These are phyloP conservation scores for Pseudonectria foliicola DNA, from an alignment of 2,329 filamentous ascomycete genomes.

Conservation along the genomic window DNA sequence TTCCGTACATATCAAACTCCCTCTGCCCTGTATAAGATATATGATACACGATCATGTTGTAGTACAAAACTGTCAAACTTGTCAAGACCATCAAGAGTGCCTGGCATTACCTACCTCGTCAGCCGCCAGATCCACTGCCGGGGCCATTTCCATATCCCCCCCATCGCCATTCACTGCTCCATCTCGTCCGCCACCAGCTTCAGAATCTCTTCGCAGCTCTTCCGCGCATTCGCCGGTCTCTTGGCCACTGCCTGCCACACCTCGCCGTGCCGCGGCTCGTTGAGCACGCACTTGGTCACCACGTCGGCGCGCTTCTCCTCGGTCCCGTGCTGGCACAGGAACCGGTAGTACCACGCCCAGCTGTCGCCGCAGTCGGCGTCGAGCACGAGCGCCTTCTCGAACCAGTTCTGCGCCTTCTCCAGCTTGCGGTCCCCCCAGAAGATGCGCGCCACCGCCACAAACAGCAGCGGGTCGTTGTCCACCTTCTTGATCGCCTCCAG, in stretches of 20 bases:
- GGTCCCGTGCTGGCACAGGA: conserved; percentile 84
- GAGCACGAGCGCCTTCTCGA: conserved; percentile 86
- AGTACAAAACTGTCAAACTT: no score
- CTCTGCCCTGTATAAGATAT: no score
- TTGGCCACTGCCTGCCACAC: conserved; percentile 83
- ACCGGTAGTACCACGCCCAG: conserved; percentile 98
- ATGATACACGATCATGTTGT: no score
- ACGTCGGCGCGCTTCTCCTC: conserved; percentile 88
- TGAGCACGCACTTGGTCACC: conserved; percentile 68
- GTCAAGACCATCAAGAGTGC: no score
- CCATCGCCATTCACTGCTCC: conserved; percentile 21
- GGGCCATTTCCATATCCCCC: no score
- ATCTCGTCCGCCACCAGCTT: conserved; percentile 60
- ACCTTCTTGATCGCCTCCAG: conserved; percentile 96
- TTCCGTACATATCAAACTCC: no score
- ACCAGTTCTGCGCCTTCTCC: conserved; percentile 94
- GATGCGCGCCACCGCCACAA: conserved; percentile 86
- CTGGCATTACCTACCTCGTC: no score
- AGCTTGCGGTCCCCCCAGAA: conserved; percentile 92
- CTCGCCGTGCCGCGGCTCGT: conserved; percentile 89
- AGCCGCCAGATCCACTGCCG: no score
- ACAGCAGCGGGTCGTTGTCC: conserved; percentile 82
- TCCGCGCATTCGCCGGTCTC: conserved; percentile 71
- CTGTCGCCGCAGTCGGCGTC: conserved; percentile 85
- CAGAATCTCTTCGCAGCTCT: conserved; percentile 72